Evolutionary conservation across 1,284 basidiomycete species (phyloP).

Genomic region (Mrakiaceae sp.): DNA sequence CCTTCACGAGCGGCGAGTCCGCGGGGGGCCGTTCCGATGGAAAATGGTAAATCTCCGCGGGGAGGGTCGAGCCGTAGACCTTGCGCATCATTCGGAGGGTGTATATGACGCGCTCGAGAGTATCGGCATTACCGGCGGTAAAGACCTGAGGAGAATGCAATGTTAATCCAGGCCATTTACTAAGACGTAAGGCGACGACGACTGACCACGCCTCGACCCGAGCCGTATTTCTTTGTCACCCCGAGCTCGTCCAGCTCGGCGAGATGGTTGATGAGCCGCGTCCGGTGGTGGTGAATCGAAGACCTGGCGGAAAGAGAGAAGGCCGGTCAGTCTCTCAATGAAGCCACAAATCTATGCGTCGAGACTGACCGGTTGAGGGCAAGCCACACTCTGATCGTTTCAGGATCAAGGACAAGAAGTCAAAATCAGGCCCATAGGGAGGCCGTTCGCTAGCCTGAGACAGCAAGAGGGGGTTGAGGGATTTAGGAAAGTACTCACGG

Average conservation of each 20-base stretch:
- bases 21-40: slow-evolving; percentile 31
- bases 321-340: neutral
- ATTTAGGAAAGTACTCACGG: too few relatives aligned
- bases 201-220: slow-evolving; percentile 35
- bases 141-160: slow-evolving; percentile 32
- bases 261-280: slow-evolving; percentile 31
- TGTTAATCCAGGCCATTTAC: slow-evolving; percentile 35
- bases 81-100: slow-evolving; percentile 33
- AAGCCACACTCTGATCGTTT: slow-evolving; percentile 7
- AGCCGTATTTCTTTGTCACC: slow-evolving; percentile 22
- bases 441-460: too few relatives aligned
- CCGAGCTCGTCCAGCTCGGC: slow-evolving; percentile 22
- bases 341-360: neutral
- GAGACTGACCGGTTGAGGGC: slow-evolving; percentile 2
- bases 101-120: slow-evolving; percentile 35
- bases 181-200: slow-evolving; percentile 23
- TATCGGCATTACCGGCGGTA: slow-evolving; percentile 42
- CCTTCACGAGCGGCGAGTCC: slow-evolving; percentile 28
- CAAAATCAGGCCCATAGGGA: neutral
- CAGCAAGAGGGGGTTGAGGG: too few relatives aligned
- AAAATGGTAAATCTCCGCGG: slow-evolving; percentile 34
- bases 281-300: slow-evolving; percentile 27
- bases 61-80: slow-evolving; percentile 29
- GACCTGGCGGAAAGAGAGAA: neutral
- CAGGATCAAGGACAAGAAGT: neutral